Evolutionary conservation across 1,139 yeast genomes (phyloP).

Genomic region (Hansenula sp.): DNA sequence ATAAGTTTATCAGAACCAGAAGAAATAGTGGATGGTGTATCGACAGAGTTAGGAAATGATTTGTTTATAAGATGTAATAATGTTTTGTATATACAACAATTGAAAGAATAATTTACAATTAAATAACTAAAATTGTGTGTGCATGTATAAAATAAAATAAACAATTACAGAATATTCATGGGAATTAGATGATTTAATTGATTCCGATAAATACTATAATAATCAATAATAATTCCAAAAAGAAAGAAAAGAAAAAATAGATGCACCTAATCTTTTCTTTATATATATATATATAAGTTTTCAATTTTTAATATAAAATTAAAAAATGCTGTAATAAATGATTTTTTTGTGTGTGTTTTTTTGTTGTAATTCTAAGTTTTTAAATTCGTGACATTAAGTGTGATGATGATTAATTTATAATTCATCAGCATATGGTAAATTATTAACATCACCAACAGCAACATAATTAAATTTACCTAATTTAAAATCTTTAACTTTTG

Average conservation of each 20-base stretch:
- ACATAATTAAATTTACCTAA: constrained; percentile 74
- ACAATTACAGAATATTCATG: constrained; percentile 1
- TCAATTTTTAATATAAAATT: no score
- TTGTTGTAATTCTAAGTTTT: background rate
- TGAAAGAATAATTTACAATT: constrained; percentile 30
- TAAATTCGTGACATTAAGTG: background rate
- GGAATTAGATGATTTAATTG: background rate
- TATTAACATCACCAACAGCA: constrained; percentile 86
- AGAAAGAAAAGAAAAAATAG: no score
- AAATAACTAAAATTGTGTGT: background rate
- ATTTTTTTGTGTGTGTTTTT: background rate
- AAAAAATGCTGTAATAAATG: no score
- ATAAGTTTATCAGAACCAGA: constrained; percentile 68
- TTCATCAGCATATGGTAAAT: constrained; percentile 87
- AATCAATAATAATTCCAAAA: no score
- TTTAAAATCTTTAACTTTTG: constrained; percentile 47
- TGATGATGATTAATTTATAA: constrained; percentile 45
- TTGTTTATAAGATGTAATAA: constrained; percentile 83
- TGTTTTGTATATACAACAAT: constrained; percentile 50
- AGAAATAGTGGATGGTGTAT: constrained; percentile 50
- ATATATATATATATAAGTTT: no score
- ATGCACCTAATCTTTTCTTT: no score
- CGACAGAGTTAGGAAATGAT: constrained; percentile 69
- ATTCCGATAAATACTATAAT: no score
- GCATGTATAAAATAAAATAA: background rate